Evolutionary conservation across 257 asterid species (phyloP).

Genomic region (Penstemon newberryi): DNA sequence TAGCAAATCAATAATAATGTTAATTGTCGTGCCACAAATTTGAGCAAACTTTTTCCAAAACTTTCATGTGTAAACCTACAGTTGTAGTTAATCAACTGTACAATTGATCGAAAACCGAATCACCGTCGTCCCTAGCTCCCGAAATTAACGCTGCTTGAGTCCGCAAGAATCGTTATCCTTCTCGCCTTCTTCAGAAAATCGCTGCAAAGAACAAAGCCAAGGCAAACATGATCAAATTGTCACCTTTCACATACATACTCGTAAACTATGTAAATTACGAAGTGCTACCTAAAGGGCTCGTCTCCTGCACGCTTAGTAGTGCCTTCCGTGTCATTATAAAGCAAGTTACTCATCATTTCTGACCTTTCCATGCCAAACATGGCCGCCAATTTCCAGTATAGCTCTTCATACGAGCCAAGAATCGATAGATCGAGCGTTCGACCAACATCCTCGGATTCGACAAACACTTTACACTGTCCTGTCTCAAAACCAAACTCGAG

Average conservation of each 20-base stretch:
- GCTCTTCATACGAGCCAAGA: slow-evolving; percentile 53
- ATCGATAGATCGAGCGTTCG: slow-evolving; percentile 49
- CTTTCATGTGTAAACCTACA: neutral
- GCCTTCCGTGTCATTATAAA: slow-evolving; percentile 47
- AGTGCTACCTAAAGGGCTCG: slow-evolving; percentile 58
- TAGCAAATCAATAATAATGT: neutral
- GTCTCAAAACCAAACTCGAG: slow-evolving; percentile 39
- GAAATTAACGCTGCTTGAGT: slow-evolving; percentile 53
- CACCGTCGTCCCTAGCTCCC: slow-evolving; percentile 35
- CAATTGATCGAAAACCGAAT: slow-evolving; percentile 12
- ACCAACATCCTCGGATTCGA: slow-evolving; percentile 67
- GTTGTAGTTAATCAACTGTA: neutral
- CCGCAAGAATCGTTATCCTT: slow-evolving; percentile 60
- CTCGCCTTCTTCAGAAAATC: slow-evolving; percentile 56
- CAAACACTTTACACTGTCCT: slow-evolving; percentile 62
- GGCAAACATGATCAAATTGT: neutral
- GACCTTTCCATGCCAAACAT: slow-evolving; percentile 57
- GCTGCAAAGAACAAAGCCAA: slow-evolving; percentile 39
- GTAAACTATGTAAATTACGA: neutral
- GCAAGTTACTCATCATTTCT: slow-evolving; percentile 53
- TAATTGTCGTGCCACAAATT: neutral
- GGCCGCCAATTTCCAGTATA: slow-evolving; percentile 43
- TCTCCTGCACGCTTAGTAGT: slow-evolving; percentile 57
- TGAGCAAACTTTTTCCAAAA: neutral
- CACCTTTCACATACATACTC: neutral